A percentile compares a stretch with the other conserved stretches of the same genome.
Conservation (phyloP, 1,139 yeast genomes). For the Candida albicans region DNA sequence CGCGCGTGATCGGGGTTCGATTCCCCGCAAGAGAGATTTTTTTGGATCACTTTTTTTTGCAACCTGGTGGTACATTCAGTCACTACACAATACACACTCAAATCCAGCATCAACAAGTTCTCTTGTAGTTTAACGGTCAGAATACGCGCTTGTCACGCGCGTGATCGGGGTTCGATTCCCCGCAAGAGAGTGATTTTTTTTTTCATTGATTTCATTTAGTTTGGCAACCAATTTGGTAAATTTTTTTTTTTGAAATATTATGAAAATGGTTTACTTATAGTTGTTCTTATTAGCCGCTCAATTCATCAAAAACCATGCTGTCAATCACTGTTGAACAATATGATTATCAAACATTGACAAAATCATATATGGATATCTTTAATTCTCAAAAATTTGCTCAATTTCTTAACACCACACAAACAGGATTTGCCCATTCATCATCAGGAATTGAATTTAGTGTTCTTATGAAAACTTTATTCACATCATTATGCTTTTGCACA, state of each 20-base stretch:
- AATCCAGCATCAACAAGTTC: neutral
- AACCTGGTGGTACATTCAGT: neutral
- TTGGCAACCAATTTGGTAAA: neutral
- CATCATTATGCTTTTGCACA: constrained; percentile 52
- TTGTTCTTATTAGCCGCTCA: too few species aligned
- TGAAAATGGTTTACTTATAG: too few species aligned
- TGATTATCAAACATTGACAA: constrained; percentile 27
- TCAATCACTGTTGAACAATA: constrained; percentile 16
- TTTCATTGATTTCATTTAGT: neutral
- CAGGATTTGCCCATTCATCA: constrained; percentile 52
- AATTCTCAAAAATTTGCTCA: constrained; percentile 28
- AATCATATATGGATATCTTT: constrained; percentile 29
- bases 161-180: neutral
- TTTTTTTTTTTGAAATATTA: too few species aligned
- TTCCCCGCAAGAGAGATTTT: neutral
- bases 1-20: too few species aligned
- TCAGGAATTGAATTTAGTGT: constrained; percentile 40
- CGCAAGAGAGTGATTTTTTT: neutral
- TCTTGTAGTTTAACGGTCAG: constrained; percentile 1
- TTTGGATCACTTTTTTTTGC: neutral
- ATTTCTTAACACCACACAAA: constrained; percentile 56
- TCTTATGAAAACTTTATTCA: constrained; percentile 48
- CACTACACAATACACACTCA: neutral
- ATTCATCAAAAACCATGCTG: constrained; percentile 9
- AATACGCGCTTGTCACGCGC: neutral